A percentile compares a stretch with the other conserved stretches of the same genome.
Conservation (phyloP, 2,329 filamentous ascomycete genomes). For the Penicillium griseofulvum region DNA sequence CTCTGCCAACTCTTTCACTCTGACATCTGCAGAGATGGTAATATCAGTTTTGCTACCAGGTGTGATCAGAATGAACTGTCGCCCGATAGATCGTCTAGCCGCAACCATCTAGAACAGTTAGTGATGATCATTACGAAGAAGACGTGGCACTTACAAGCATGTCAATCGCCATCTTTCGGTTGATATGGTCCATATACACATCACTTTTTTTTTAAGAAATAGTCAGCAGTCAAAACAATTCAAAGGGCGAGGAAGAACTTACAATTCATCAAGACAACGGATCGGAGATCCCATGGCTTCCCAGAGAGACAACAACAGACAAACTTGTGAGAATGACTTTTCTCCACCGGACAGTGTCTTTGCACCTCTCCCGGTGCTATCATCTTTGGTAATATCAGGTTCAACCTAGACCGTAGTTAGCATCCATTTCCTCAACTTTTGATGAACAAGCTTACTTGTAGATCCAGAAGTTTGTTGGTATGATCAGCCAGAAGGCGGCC, state of each 20-base stretch:
- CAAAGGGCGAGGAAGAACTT: conserved; percentile 29
- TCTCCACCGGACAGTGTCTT: conserved; percentile 94
- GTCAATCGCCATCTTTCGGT: conserved; percentile 85
- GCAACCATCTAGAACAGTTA: conserved; percentile 64
- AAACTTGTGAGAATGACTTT: conserved; percentile 97
- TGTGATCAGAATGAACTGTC: conserved; percentile 95
- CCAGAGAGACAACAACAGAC: conserved; percentile 88
- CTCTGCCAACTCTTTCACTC: conserved; percentile 46
- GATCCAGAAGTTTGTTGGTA: conserved; percentile 66
- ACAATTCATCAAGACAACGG: conserved; percentile 92
- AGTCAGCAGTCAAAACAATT: neutral
- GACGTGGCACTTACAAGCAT: conserved; percentile 70
- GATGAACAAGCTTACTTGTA: conserved; percentile 58
- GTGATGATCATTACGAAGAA: neutral
- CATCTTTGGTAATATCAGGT: conserved; percentile 66
- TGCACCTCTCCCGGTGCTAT: conserved; percentile 71
- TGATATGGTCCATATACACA: conserved; percentile 98
- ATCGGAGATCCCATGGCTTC: conserved; percentile 97
- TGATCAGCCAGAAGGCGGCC: conserved; percentile 80
- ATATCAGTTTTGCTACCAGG: conserved; percentile 72
- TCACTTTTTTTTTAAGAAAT: conserved; percentile 60
- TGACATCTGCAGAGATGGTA: conserved; percentile 44
- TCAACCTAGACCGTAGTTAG: conserved; percentile 49
- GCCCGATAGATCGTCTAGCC: conserved; percentile 79
- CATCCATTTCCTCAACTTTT: neutral